These are phyloP conservation scores for Lichtheimia ornata DNA, from an alignment of 371 early-diverging fungal species.

Conservation along the genomic window DNA sequence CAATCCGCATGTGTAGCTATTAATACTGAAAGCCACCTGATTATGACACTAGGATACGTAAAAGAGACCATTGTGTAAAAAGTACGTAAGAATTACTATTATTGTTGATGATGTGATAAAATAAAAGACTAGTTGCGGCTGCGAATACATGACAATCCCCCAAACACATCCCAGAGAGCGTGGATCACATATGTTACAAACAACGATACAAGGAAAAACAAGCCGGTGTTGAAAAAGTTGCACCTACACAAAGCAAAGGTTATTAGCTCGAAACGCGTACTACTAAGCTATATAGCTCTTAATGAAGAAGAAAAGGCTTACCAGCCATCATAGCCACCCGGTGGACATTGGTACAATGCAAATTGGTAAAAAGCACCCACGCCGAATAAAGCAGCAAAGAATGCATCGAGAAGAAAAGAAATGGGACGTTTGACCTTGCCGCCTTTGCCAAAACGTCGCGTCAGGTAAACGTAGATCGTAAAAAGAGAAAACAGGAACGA, in stretches of 20 bases:
- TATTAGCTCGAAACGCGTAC: no score
- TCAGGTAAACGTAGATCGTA: conserved; percentile 31
- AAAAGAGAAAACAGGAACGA: conserved; percentile 31
- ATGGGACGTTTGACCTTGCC: conserved; percentile 30
- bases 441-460: conserved; percentile 26
- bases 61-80: no score
- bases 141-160: conserved; percentile 23
- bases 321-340: conserved; percentile 37
- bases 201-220: conserved; percentile 27
- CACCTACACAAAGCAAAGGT: conserved; percentile 21
- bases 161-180: conserved; percentile 35
- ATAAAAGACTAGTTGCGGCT: no score
- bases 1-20: no score
- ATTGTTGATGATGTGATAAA: no score
- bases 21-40: no score
- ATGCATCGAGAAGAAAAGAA: conserved; percentile 19
- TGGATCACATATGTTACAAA: conserved; percentile 25
- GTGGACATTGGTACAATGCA: conserved; percentile 31
- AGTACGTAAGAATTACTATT: no score
- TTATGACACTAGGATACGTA: no score
- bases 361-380: conserved; percentile 33
- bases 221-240: conserved; percentile 37
- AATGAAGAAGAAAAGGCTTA: no score
- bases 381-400: conserved; percentile 33
- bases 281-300: no score